Percentiles rank a stretch among this genome's conserved stretches.
These are phyloP conservation scores for Pyrrhoderma noxium DNA, from an alignment of 1,284 basidiomycete species.

Conservation along the genomic window DNA sequence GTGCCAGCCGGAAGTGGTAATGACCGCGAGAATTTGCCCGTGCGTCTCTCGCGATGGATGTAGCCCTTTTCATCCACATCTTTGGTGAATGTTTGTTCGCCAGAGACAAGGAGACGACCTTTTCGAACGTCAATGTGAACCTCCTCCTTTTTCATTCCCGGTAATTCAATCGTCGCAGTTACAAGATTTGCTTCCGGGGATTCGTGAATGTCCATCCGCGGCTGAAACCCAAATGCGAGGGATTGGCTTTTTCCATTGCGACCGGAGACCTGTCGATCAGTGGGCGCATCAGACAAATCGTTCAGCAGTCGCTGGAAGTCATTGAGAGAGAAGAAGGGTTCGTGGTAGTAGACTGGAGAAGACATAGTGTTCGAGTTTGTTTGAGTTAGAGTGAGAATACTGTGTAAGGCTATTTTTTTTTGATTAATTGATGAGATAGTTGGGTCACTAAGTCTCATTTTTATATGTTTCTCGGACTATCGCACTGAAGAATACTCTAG, in stretches of 20 bases:
- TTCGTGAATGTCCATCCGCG: constrained; percentile 44
- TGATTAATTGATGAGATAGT: no score
- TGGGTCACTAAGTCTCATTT: no score
- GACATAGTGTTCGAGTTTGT: constrained; percentile 24
- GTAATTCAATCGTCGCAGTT: constrained; percentile 43
- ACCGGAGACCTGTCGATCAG: constrained; percentile 7
- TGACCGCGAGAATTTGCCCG: constrained; percentile 23
- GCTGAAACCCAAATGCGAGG: not conserved
- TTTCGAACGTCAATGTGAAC: constrained; percentile 37
- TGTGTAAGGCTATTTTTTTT: no score
- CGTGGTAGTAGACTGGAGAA: constrained; percentile 31
- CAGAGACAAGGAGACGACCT: constrained; percentile 38
- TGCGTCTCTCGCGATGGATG: constrained; percentile 42
- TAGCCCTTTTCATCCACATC: constrained; percentile 37
- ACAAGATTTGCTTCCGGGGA: constrained; percentile 31
- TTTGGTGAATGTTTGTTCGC: constrained; percentile 31
- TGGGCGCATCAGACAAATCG: constrained; percentile 28
- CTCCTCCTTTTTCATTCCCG: constrained; percentile 38
- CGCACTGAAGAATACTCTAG: no score
- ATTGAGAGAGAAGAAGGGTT: constrained; percentile 36
- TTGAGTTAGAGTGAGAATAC: not conserved
- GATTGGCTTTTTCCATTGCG: constrained; percentile 8
- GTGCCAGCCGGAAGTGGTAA: constrained; percentile 6
- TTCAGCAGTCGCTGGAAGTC: constrained; percentile 46
- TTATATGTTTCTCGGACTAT: no score